Evolutionary conservation across 306 rosid genomes (phyloP), one percentile per base, ranked within the genome.

Genomic region (Quercus engelmannii): DNA sequence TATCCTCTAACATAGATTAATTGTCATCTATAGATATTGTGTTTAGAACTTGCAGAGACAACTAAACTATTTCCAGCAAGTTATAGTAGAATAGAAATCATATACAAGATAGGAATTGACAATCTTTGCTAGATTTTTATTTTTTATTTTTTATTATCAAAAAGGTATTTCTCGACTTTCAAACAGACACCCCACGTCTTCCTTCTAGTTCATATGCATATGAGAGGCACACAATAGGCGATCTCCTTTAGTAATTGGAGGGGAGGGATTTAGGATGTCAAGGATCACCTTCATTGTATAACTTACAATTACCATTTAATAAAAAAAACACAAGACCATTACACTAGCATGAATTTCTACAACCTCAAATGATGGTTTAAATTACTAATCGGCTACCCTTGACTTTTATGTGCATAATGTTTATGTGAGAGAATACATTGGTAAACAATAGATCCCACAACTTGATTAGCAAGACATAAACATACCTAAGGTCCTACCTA

Each of bases 121-220:
- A 33, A 78, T n/a, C 21, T 35, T 5, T 14, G 25, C 62, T 7
- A 1, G 62, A 25, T 64, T 64, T 64, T 11, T 30, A 2, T 14
- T 64, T 41, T 4, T 25, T 26, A 1, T 0, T 64, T 64, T 64
- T 11, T 30, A 2, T 14, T 31, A 33, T 33, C 38, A 33, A 5
- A 31, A 31, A 64, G 18, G 6, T 64, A 30, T 28, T 17, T 28
- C 20, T 64, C 2, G 20, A 17, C 21, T 15, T 64, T 14, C 38
- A 63, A 63, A 63, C 2, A 9, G 18, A 30, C 20, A 64, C 10
- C 46, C n/a, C 41, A 64, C 41, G 3, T 6, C 26, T 6, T 65
- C 72, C 64, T 55, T 59, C 38, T 17, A 76, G 43, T 56, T 76
- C 70, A 18, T 59, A 73, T 71, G 14, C 74, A 73, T 38, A 76